These are phyloP conservation scores for Cadophora sp. DNA, from an alignment of 2,329 filamentous ascomycete genomes.

Conservation along the genomic window DNA sequence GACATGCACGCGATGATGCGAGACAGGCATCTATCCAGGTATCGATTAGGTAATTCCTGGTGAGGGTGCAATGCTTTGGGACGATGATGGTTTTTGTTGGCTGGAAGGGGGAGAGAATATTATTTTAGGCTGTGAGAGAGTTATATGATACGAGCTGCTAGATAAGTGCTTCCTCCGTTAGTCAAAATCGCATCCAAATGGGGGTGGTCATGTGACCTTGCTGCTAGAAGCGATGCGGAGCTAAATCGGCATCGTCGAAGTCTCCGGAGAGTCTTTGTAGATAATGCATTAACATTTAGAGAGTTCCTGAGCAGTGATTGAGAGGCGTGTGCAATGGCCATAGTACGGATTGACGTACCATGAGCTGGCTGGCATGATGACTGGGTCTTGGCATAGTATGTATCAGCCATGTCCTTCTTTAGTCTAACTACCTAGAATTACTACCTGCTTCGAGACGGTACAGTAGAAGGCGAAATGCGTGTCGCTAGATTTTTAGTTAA, in stretches of 20 bases:
- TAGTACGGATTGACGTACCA: too few relatives aligned
- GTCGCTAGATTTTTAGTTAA: too few relatives aligned
- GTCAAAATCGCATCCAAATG: not conserved
- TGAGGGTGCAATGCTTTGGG: not conserved
- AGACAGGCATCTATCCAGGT: conserved; percentile 12
- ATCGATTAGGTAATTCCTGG: conserved; percentile 3
- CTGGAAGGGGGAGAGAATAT: not conserved
- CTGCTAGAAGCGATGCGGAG: not conserved
- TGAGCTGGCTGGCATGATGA: too few relatives aligned
- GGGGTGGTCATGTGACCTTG: not conserved
- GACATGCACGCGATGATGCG: conserved; percentile 8
- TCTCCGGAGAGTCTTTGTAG: not conserved
- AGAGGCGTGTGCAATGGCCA: too few relatives aligned
- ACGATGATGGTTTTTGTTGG: not conserved
- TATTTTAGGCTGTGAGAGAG: not conserved
- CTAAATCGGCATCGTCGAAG: not conserved
- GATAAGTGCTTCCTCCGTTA: not conserved
- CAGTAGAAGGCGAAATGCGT: too few relatives aligned
- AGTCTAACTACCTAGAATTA: too few relatives aligned
- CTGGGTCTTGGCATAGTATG: too few relatives aligned
- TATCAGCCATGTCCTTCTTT: too few relatives aligned
- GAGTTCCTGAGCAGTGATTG: too few relatives aligned
- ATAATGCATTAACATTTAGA: too few relatives aligned
- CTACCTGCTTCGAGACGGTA: too few relatives aligned
- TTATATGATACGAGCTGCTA: not conserved